Evolutionary conservation across 2,329 filamentous ascomycete species (phyloP), one percentile per base, ranked within the genome.

Genomic region (Immersiporthe knoxdaviesiana): DNA sequence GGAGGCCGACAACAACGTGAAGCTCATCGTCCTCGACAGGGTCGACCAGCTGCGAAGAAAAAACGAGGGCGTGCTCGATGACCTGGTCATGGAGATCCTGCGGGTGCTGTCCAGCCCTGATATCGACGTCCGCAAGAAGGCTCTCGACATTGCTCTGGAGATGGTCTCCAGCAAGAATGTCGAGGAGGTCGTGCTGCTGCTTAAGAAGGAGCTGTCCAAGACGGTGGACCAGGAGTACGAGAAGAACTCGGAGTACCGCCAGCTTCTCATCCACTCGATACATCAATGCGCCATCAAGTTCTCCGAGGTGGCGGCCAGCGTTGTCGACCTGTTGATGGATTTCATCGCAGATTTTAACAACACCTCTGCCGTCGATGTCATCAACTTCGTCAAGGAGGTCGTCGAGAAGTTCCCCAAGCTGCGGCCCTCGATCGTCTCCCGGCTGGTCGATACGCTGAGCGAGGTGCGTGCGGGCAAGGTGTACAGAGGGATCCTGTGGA

Each of bases 121-220:
- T 81, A 92, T 99, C 73, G 96, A 98, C 77, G 96, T 99, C 66
- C 90, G 96, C 76, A 91, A 91, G 80, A 98, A 98, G 81, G 94
- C 95, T 21, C 87, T 99, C 37, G 86, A 88, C 68, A 92, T 99
- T 76, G 94, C 94, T 16, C 85, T 99, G 79, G 94, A 97, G 73
- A 98, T 99, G 96, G 93, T 99, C 6, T 96, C 95, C 0, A 97
- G 94, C 87, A 97, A 97, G 83, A 99, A 99, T 73, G 94, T 99
- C 8, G 96, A 98, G 78, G 96, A 99, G 77, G 96, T 99, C 18
- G 92, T 99, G 30, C 88, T 98, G 76, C 86, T 99, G 0, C 85
- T 99, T 71, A 99, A 99, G 85, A 99, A 99, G 80, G 96, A 99
- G 78, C 88, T 99, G 37, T 90, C 93, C 72, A 99, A 98, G 86